Evolutionary conservation across 2,329 filamentous ascomycete genomes (phyloP).

Genomic region (Periconia macrospinosa): DNA sequence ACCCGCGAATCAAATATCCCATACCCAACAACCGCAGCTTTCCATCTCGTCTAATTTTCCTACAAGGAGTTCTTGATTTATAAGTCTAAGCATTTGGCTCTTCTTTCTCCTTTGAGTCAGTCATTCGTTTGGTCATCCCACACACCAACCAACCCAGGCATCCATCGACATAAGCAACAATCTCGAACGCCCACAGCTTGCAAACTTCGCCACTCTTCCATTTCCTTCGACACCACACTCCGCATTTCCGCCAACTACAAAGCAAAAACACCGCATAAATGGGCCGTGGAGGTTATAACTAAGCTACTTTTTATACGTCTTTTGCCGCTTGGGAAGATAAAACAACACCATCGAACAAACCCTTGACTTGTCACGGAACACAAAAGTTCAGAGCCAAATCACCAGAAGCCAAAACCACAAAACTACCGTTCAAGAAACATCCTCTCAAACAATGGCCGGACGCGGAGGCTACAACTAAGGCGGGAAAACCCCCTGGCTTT

Average conservation of each 20-base stretch:
- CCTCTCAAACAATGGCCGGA: slow-evolving; percentile 8
- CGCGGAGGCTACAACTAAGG: slow-evolving; percentile 23
- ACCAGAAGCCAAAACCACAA: neutral
- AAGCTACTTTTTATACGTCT: slow-evolving; percentile 1
- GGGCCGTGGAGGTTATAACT: slow-evolving; percentile 41
- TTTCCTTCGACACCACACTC: neutral
- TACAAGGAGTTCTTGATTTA: neutral
- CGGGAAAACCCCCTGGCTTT: slow-evolving; percentile 2
- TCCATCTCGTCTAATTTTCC: slow-evolving; percentile 6
- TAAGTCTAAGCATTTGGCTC: neutral
- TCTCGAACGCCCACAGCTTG: slow-evolving; percentile 7
- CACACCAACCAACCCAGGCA: neutral
- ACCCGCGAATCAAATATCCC: neutral
- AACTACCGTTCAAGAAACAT: slow-evolving; percentile 1
- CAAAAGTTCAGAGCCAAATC: neutral
- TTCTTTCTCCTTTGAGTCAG: slow-evolving; percentile 4
- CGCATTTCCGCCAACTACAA: neutral
- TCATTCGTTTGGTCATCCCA: slow-evolving; percentile 2
- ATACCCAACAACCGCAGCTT: slow-evolving; percentile 7
- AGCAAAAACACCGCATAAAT: slow-evolving; percentile 19
- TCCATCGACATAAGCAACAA: neutral
- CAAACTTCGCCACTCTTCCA: slow-evolving; percentile 9
- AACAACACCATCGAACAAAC: too few species aligned
- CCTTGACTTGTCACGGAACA: too few species aligned
- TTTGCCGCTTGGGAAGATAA: neutral